phyloP scores from a whole-genome alignment of 1,139 yeast genomes.

The Candida pseudocylindracea region DNA sequence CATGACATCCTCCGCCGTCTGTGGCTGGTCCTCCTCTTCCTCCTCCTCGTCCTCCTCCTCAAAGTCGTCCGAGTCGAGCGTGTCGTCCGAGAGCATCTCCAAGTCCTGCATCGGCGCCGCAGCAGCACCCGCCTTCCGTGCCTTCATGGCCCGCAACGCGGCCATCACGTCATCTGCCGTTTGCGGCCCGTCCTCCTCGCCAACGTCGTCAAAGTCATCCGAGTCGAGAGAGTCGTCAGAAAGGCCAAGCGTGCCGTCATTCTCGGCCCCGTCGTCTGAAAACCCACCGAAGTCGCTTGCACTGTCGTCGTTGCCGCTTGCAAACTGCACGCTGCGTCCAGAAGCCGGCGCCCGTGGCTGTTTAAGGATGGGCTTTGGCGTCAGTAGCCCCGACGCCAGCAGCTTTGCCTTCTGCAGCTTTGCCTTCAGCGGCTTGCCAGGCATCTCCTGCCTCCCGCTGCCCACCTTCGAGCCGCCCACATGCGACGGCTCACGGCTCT shows the following conservation, averaged over 20 bases:
- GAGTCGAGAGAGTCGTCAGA: neutral
- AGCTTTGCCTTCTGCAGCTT: too few relatives aligned
- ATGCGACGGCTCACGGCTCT: slow-evolving; percentile 1
- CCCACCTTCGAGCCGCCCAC: neutral
- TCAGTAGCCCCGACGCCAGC: too few relatives aligned
- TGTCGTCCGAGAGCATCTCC: neutral
- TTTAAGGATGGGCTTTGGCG: too few relatives aligned
- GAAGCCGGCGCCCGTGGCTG: too few relatives aligned
- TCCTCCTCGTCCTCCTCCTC: neutral
- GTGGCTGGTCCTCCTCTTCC: slow-evolving; percentile 1
- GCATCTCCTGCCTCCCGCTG: neutral
- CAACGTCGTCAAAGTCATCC: too few relatives aligned
- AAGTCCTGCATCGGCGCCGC: slow-evolving; percentile 1
- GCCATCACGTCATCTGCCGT: neutral
- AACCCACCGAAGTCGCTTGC: too few relatives aligned
- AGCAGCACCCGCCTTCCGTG: neutral
- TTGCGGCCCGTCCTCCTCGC: slow-evolving; percentile 1
- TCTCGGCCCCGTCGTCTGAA: too few relatives aligned
- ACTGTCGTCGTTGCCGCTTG: too few relatives aligned
- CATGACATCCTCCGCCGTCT: neutral
- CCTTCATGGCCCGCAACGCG: neutral
- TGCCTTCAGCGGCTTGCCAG: neutral
- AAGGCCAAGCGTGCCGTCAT: too few relatives aligned
- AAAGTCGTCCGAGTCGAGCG: too few relatives aligned
- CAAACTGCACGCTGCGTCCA: too few relatives aligned